A percentile compares a stretch with the other conserved stretches of the same genome.
phyloP scores from a whole-genome alignment of 1,139 yeast genomes.

The Suhomyces kunorum region DNA sequence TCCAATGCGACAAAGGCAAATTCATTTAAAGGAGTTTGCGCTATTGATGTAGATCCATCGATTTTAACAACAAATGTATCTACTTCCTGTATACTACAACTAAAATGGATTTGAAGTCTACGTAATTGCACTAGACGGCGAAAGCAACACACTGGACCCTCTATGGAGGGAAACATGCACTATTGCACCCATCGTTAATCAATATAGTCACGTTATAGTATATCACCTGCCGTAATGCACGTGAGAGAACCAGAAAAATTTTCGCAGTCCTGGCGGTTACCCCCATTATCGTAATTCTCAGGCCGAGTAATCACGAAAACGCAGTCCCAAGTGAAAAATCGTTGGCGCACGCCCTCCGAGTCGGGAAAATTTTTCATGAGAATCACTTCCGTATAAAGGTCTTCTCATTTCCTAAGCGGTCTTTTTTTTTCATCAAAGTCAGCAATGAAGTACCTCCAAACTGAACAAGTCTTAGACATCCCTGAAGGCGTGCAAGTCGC shows the following conservation, averaged over 20 bases:
- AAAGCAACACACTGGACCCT: no score
- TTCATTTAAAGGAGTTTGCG: no score
- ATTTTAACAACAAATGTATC: no score
- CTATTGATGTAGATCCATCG: no score
- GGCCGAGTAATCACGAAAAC: not conserved
- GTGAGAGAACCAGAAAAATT: no score
- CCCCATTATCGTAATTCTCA: not conserved
- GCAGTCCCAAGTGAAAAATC: not conserved
- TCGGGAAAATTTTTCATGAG: slow-evolving; percentile 2
- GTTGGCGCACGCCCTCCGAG: not conserved
- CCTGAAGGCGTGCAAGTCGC: slow-evolving; percentile 93
- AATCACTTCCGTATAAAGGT: no score
- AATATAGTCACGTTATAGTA: no score
- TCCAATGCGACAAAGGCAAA: no score
- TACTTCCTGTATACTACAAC: no score
- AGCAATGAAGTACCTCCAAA: slow-evolving; percentile 88
- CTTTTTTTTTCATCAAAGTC: slow-evolving; percentile 20
- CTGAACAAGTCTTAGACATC: slow-evolving; percentile 86
- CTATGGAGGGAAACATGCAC: no score
- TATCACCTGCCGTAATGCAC: not conserved
- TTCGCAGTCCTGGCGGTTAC: slow-evolving; percentile 6
- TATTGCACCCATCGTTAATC: not conserved
- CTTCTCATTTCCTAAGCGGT: slow-evolving; percentile 1
- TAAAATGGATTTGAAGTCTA: no score
- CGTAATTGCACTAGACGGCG: no score